Evolutionary conservation across 306 rosid species (phyloP).

Genomic region (Pterocarpus santalinus): DNA sequence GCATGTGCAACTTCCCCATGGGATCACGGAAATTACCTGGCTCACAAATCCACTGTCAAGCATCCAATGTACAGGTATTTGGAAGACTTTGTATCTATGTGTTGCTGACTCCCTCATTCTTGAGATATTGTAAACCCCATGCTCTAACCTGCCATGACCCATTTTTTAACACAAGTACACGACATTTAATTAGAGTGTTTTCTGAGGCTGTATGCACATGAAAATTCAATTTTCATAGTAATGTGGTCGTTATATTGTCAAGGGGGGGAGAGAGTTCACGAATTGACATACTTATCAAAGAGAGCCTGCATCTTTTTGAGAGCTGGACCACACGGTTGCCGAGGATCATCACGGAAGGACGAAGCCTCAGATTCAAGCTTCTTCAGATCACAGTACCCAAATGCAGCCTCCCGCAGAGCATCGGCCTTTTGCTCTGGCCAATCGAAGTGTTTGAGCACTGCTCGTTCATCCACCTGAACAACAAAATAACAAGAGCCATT

Average conservation of each 20-base stretch:
- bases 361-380: constrained; percentile 82
- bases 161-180: not conserved
- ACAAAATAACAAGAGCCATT: not conserved
- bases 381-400: constrained; percentile 87
- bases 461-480: constrained; percentile 87
- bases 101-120: constrained; percentile 87
- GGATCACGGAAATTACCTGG: constrained; percentile 67
- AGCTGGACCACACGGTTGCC: constrained; percentile 80
- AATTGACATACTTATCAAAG: constrained; percentile 73
- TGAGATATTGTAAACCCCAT: constrained; percentile 80
- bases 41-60: constrained; percentile 74
- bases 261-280: not conserved
- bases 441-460: constrained; percentile 89
- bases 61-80: constrained; percentile 94
- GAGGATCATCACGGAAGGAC: constrained; percentile 72
- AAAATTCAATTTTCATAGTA: not conserved
- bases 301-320: constrained; percentile 92
- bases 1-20: not conserved
- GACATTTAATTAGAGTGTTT: constrained; percentile 1
- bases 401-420: constrained; percentile 93
- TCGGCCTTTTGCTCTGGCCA: constrained; percentile 99
- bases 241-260: constrained; percentile 1
- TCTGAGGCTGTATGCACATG: not conserved
- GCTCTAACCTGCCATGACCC: constrained; percentile 75
- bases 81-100: constrained; percentile 73